Evolutionary conservation across 1,284 basidiomycete genomes (phyloP), one percentile per base, ranked within the genome.

Genomic region (Leucoagaricus sp.): DNA sequence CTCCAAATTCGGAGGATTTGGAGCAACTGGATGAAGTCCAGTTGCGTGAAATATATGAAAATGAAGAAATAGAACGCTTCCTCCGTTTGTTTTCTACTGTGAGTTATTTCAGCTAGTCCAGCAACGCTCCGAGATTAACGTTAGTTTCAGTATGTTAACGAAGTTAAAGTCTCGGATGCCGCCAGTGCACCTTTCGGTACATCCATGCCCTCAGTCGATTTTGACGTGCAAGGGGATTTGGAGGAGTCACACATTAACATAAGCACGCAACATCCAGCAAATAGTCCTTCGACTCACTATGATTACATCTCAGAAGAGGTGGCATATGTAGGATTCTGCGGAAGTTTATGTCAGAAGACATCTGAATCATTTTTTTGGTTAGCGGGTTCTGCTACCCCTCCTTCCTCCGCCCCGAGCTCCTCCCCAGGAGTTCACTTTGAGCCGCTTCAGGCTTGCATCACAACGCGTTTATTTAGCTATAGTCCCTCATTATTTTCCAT

Each of bases 51-150:
- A 61, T 83, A 25, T 86, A 85, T 58, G 84, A 87, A 28, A 75
- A 79, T 52, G 84, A 86, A 66, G 84, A 87, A 68, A 80, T 86
- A 23, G 76, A 84, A 40, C 71, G 82, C 26, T 86, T 83, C 63
- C 66, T 87, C 26, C 66, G 72, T 36, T 64, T 86, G 21, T 87
- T 87, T 68, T 80, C 82, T 41, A 71, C 76, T 44, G 85, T 86
- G 64, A 63, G 77, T 68, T 8, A 15, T n/a, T 50, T 25, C 17
- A 29, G 29, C 26, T n/a, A 46, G 17, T 58, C 12, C 51, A 55
- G n/a, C 54, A 45, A 17, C 7, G 26, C 33, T 42, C 19, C 26
- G 41, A 31, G 3, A 26, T 46, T 36, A 7, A 38, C 17, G 46
- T 26, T 51, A 21, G 4, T 41, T 33, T 21, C 17, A 87, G 85